Evolutionary conservation across 2,329 filamentous ascomycete species (phyloP).

Genomic region (Xylariomycetidae sp.): DNA sequence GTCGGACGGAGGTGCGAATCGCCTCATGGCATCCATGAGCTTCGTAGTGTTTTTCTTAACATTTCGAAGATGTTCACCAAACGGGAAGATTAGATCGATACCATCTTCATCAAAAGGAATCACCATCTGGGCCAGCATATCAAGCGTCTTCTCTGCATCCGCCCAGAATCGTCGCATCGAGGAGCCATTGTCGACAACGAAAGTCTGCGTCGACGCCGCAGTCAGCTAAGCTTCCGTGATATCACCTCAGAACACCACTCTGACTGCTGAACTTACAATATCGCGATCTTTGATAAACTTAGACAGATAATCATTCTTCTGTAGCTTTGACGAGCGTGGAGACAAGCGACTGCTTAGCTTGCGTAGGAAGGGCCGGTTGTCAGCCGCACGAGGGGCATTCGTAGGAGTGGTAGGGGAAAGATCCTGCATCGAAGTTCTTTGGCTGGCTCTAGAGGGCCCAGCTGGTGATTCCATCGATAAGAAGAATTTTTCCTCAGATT

Average conservation of each 20-base stretch:
- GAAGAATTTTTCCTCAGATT: background rate
- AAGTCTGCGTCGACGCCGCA: slow-evolving; percentile 4
- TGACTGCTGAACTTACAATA: slow-evolving; percentile 6
- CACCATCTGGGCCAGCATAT: slow-evolving; percentile 6
- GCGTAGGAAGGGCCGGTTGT: background rate
- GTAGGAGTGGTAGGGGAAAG: background rate
- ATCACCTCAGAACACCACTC: background rate
- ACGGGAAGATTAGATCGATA: slow-evolving; percentile 10
- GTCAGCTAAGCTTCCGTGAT: background rate
- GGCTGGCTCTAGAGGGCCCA: background rate
- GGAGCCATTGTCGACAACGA: slow-evolving; percentile 11
- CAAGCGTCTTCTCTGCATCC: slow-evolving; percentile 3
- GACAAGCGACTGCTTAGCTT: slow-evolving; percentile 1
- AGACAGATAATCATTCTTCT: slow-evolving; percentile 5
- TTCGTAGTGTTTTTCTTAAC: slow-evolving; percentile 2
- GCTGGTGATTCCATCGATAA: background rate
- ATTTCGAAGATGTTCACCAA: slow-evolving; percentile 4
- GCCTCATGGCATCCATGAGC: slow-evolving; percentile 2
- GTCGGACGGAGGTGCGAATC: background rate
- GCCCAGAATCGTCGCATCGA: slow-evolving; percentile 6
- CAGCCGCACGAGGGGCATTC: background rate
- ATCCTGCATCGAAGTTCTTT: background rate
- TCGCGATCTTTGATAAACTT: slow-evolving; percentile 10
- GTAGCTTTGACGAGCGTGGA: background rate
- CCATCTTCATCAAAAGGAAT: slow-evolving; percentile 7